These are phyloP conservation scores for Celoporthe dispersa DNA, from an alignment of 2,329 filamentous ascomycete species.

Conservation along the genomic window DNA sequence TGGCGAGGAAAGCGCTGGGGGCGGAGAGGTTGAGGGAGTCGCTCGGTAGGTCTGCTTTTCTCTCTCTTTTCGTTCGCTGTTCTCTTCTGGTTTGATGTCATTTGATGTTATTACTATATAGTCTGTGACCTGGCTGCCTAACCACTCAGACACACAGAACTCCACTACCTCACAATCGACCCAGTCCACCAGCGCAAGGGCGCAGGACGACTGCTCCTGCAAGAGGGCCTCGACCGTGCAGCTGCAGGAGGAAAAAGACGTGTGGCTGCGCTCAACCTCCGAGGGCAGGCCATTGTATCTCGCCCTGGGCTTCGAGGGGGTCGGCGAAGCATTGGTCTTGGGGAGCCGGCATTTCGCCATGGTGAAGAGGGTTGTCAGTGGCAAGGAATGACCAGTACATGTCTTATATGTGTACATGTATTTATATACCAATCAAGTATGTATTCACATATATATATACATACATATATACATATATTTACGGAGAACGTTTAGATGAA, in stretches of 20 bases:
- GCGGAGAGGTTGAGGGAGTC: neutral
- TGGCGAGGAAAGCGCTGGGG: slow-evolving; percentile 4
- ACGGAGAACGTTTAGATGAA: neutral
- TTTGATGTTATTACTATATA: neutral
- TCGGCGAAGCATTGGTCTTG: slow-evolving; percentile 21
- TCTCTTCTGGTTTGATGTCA: no score
- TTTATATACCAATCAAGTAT: no score
- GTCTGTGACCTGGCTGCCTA: neutral
- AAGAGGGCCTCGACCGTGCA: slow-evolving; percentile 33
- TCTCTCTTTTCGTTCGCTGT: no score
- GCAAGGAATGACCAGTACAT: neutral
- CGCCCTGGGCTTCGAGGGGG: slow-evolving; percentile 32
- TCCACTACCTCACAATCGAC: slow-evolving; percentile 34
- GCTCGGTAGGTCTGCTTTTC: slow-evolving; percentile 7
- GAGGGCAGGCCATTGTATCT: slow-evolving; percentile 34
- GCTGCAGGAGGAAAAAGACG: slow-evolving; percentile 29
- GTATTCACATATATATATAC: no score
- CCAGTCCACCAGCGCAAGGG: slow-evolving; percentile 36
- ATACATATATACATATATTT: neutral
- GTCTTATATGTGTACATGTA: neutral
- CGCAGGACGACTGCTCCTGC: slow-evolving; percentile 33
- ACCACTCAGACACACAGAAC: slow-evolving; percentile 27
- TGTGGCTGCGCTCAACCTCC: slow-evolving; percentile 32
- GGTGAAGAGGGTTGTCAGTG: neutral
- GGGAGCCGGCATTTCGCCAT: slow-evolving; percentile 18